phyloP scores from a whole-genome alignment of 805 yeast species.

The Barnettozyma wickerhamii region DNA sequence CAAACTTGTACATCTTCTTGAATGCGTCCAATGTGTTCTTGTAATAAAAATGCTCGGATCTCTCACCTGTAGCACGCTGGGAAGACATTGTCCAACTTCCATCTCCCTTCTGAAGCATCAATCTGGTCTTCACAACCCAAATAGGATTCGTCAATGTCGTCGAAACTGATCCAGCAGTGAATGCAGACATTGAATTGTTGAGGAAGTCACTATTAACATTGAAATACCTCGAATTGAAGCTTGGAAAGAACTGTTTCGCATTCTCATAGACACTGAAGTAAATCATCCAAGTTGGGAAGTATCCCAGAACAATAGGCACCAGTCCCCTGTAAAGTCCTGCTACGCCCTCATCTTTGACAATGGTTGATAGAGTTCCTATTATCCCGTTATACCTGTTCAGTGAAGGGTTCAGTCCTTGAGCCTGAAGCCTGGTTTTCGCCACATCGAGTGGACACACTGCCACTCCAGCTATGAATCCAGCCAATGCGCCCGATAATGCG shows the following conservation, averaged over 20 bases:
- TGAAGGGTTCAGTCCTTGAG: conserved; percentile 53
- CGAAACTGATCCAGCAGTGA: conserved; percentile 84
- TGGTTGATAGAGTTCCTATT: conserved; percentile 57
- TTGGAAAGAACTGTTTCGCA: conserved; percentile 56
- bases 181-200: conserved; percentile 52
- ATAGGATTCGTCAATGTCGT: conserved; percentile 88
- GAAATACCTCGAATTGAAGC: conserved; percentile 25
- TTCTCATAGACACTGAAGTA: conserved; percentile 88
- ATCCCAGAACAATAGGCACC: conserved; percentile 89
- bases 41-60: conserved; percentile 38
- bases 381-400: conserved; percentile 47
- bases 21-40: conserved; percentile 83
- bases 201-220: conserved; percentile 29
- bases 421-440: conserved; percentile 90
- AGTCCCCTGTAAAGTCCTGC: conserved; percentile 86
- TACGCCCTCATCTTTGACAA: conserved; percentile 72
- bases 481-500: conserved; percentile 87
- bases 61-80: conserved; percentile 14
- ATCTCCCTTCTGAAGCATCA: conserved; percentile 71
- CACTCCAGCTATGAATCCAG: conserved; percentile 87
- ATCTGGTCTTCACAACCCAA: conserved; percentile 95
- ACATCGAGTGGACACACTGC: conserved; percentile 95
- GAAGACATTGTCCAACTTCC: conserved; percentile 16
- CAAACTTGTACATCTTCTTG: conserved; percentile 66
- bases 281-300: conserved; percentile 96